Evolutionary conservation across 352 stramenopile species (phyloP).

Genomic region (Phytophthora multivora): DNA sequence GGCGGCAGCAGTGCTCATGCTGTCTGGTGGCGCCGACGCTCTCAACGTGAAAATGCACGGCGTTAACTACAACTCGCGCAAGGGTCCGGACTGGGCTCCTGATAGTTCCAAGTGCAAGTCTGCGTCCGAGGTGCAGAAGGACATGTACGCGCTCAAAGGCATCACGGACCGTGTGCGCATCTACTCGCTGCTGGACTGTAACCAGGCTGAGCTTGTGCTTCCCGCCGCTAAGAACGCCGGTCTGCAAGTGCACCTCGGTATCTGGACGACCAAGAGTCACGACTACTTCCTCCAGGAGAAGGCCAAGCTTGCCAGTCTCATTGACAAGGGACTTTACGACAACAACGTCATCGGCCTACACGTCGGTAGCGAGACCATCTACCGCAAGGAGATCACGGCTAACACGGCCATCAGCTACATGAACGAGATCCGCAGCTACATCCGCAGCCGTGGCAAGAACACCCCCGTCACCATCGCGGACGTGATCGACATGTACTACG

Average conservation of each 20-base stretch:
- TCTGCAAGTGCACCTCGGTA: slow-evolving; percentile 61
- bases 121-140: slow-evolving; percentile 40
- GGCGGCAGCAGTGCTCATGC: slow-evolving; percentile 19
- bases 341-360: slow-evolving; percentile 55
- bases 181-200: slow-evolving; percentile 65
- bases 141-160: slow-evolving; percentile 56
- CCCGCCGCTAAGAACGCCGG: slow-evolving; percentile 47
- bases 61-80: slow-evolving; percentile 78
- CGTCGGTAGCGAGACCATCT: slow-evolving; percentile 73
- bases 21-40: slow-evolving; percentile 18
- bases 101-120: slow-evolving; percentile 52
- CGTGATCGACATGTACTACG: slow-evolving; percentile 69
- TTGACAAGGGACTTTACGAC: slow-evolving; percentile 47
- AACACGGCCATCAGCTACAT: slow-evolving; percentile 59
- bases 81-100: slow-evolving; percentile 50
- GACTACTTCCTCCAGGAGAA: slow-evolving; percentile 53
- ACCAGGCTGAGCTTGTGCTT: slow-evolving; percentile 49
- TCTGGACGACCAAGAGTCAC: slow-evolving; percentile 55
- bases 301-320: slow-evolving; percentile 37
- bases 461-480: slow-evolving; percentile 73
- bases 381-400: slow-evolving; percentile 60
- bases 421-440: slow-evolving; percentile 46
- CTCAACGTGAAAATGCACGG: slow-evolving; percentile 64
- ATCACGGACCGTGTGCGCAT: slow-evolving; percentile 64
- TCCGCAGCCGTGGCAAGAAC: slow-evolving; percentile 42